phyloP scores from a whole-genome alignment of 306 rosid species.

The Geum urbanum region DNA sequence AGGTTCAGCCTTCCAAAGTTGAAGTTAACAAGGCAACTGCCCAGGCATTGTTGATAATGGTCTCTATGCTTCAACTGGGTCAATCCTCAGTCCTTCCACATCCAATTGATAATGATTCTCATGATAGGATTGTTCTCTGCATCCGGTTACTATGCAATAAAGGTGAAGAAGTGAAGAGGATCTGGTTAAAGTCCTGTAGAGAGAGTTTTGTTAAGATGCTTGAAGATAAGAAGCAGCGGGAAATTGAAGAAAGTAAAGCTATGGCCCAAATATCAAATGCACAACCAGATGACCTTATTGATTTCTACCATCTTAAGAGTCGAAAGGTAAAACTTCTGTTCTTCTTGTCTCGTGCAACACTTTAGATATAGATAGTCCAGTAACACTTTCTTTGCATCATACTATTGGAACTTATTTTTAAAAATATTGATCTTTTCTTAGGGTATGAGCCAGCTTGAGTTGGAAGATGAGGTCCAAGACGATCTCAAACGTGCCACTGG shows the following conservation, averaged over 20 bases:
- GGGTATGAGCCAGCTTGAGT: constrained; percentile 99
- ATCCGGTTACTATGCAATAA: constrained; percentile 70
- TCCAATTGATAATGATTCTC: constrained; percentile 86
- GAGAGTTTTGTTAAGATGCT: constrained; percentile 96
- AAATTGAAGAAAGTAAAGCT: constrained; percentile 79
- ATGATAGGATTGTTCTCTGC: constrained; percentile 79
- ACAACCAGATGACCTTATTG: constrained; percentile 97
- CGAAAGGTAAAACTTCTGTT: constrained; percentile 56
- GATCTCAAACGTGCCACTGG: constrained; percentile 99
- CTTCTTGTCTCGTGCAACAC: too few species aligned
- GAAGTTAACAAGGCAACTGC: constrained; percentile 71
- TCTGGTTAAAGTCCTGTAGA: constrained; percentile 89
- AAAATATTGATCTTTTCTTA: constrained; percentile 26
- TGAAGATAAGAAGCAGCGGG: constrained; percentile 81
- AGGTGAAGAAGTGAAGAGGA: constrained; percentile 66
- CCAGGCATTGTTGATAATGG: constrained; percentile 72
- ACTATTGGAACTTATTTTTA: background rate
- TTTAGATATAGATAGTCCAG: background rate
- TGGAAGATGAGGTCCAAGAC: constrained; percentile 97
- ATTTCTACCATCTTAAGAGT: constrained; percentile 96
- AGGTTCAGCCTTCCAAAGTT: constrained; percentile 77
- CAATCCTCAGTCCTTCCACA: constrained; percentile 80
- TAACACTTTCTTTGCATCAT: background rate
- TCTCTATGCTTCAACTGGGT: constrained; percentile 88
- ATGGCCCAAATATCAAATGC: constrained; percentile 85